A percentile compares a stretch with the other conserved stretches of the same genome.
These are phyloP conservation scores for Isatis lusitanica DNA, from an alignment of 441 rosid species.

Conservation along the genomic window DNA sequence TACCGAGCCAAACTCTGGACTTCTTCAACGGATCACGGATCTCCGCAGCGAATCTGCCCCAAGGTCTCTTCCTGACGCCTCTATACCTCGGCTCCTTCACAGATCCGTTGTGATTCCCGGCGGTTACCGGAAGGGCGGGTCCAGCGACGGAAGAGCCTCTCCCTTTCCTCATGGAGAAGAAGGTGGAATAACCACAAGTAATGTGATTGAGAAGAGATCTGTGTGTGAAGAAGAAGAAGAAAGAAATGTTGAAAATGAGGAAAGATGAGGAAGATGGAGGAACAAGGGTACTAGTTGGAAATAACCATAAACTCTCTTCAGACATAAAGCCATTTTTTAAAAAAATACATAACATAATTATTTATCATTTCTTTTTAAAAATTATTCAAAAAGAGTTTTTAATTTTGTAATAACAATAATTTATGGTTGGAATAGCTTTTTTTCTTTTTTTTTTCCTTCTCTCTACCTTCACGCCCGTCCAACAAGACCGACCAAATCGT, in stretches of 20 bases:
- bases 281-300: slow-evolving; percentile 33
- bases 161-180: slow-evolving; percentile 52
- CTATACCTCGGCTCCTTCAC: slow-evolving; percentile 59
- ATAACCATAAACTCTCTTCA: background rate
- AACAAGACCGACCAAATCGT: slow-evolving; percentile 35
- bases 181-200: slow-evolving; percentile 5
- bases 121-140: slow-evolving; percentile 37
- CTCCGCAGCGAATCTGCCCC: slow-evolving; percentile 89
- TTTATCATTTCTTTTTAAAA: background rate
- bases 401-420: slow-evolving; percentile 13
- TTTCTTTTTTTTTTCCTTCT: background rate
- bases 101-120: slow-evolving; percentile 41
- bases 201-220: slow-evolving; percentile 32
- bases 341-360: background rate
- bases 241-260: slow-evolving; percentile 17
- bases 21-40: slow-evolving; percentile 87
- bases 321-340: slow-evolving; percentile 3
- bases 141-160: slow-evolving; percentile 45
- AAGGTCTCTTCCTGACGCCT: slow-evolving; percentile 82
- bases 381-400: background rate
- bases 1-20: slow-evolving; percentile 85
- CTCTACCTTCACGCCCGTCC: slow-evolving; percentile 37
- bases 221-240: slow-evolving; percentile 17
- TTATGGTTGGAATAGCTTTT: slow-evolving; percentile 27
- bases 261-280: slow-evolving; percentile 29